phyloP scores from a whole-genome alignment of 2,329 filamentous ascomycete genomes.

The Beauveria scarabaeidicola region DNA sequence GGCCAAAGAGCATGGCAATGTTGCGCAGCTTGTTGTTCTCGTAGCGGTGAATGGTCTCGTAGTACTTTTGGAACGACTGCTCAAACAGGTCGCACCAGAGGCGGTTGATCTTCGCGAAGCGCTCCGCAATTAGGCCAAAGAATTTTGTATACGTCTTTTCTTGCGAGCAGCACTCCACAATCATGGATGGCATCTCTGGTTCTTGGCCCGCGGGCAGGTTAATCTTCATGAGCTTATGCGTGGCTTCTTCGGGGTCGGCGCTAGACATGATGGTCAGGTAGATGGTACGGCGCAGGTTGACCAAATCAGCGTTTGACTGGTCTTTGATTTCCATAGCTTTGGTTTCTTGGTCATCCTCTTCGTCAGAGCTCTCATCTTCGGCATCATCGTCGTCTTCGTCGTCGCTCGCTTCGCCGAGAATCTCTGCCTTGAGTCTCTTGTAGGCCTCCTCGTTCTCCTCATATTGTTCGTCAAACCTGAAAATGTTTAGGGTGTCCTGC shows the following conservation, averaged over 20 bases:
- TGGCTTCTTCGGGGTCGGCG: conserved; percentile 91
- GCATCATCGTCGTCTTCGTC: conserved; percentile 62
- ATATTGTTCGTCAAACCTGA: conserved; percentile 87
- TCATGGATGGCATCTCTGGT: conserved; percentile 87
- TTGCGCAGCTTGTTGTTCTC: conserved; percentile 94
- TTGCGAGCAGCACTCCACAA: conserved; percentile 93
- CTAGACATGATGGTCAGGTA: conserved; percentile 97
- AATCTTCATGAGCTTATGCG: conserved; percentile 94
- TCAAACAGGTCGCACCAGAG: conserved; percentile 93
- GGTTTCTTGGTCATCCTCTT: conserved; percentile 65
- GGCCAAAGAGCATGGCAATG: conserved; percentile 89
- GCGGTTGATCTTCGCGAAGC: conserved; percentile 91
- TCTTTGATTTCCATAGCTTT: conserved; percentile 94
- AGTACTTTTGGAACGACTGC: conserved; percentile 82
- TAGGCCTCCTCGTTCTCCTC: conserved; percentile 89
- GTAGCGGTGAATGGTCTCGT: conserved; percentile 94
- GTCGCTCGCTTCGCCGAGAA: conserved; percentile 86
- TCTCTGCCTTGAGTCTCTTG: conserved; percentile 83
- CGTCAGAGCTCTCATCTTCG: conserved; percentile 60
- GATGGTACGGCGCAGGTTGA: conserved; percentile 87
- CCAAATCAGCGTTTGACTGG: conserved; percentile 89
- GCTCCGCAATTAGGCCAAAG: conserved; percentile 87
- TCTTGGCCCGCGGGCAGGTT: conserved; percentile 81
- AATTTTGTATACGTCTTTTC: conserved; percentile 97
- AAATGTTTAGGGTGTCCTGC: conserved; percentile 85